phyloP scores from a whole-genome alignment of 2,329 filamentous ascomycete species.

The Ophiostoma sp. region DNA sequence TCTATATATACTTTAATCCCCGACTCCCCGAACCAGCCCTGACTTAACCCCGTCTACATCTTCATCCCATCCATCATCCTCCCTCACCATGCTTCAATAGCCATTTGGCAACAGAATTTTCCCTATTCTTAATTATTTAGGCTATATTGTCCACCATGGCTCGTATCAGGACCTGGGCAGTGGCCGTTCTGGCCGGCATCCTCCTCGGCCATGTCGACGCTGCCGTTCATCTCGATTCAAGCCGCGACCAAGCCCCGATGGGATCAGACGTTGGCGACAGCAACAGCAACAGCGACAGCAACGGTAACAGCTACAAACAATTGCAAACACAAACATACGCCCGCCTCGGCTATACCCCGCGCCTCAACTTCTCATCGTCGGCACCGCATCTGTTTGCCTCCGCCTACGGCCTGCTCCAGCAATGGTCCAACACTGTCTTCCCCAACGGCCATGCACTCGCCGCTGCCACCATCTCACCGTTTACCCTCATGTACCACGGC shows the following conservation, averaged over 20 bases:
- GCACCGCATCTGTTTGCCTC: conserved; percentile 47
- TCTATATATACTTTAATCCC: conserved; percentile 2
- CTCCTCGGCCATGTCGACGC: conserved; percentile 10
- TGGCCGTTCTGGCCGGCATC: not conserved
- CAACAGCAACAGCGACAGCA: no score
- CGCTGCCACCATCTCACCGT: conserved; percentile 41
- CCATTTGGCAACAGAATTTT: not conserved
- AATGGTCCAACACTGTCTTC: conserved; percentile 48
- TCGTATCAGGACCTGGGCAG: not conserved
- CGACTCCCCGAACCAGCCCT: not conserved
- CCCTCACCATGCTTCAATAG: not conserved
- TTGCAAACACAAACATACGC: not conserved
- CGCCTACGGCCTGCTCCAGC: conserved; percentile 41
- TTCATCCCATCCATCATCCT: not conserved
- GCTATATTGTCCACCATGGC: not conserved
- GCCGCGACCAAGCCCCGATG: not conserved
- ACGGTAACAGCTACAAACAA: not conserved
- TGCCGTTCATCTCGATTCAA: not conserved
- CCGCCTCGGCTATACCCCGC: conserved; percentile 3
- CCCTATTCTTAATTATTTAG: not conserved
- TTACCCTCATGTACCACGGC: conserved; percentile 47
- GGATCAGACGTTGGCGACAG: not conserved
- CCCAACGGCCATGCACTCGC: conserved; percentile 46
- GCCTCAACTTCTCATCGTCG: conserved; percentile 43
- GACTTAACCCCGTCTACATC: not conserved